Conservation (phyloP, 352 stramenopile genomes). For the Thalassiosira ordinaria region DNA sequence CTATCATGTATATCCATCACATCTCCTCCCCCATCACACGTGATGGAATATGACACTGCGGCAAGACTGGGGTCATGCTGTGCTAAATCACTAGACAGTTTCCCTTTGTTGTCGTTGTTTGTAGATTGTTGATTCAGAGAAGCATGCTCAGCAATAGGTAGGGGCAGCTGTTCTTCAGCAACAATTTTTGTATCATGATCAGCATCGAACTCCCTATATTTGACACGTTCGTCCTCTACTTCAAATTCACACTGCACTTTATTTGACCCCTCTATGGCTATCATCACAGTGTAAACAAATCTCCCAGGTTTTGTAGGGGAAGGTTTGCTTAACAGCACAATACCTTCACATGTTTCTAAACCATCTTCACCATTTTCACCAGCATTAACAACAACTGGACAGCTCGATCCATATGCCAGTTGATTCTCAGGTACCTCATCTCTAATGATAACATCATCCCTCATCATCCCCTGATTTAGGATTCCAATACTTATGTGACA, state of each 20-base stretch:
- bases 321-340: slow-evolving; percentile 17
- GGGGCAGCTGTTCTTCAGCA: background rate
- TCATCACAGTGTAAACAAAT: slow-evolving; percentile 42
- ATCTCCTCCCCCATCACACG: no score
- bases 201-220: slow-evolving; percentile 23
- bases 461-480: no score
- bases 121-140: background rate
- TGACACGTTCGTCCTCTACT: slow-evolving; percentile 22
- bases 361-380: background rate
- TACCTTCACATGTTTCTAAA: slow-evolving; percentile 2
- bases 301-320: slow-evolving; percentile 15
- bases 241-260: slow-evolving; percentile 25
- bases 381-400: slow-evolving; percentile 33
- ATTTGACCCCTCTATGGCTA: slow-evolving; percentile 18
- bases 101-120: slow-evolving; percentile 5
- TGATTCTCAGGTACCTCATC: slow-evolving; percentile 31
- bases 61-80: no score
- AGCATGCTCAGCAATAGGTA: background rate
- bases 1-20: no score
- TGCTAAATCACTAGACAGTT: no score
- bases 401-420: slow-evolving; percentile 28
- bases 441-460: no score
- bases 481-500: no score
- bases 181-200: background rate
- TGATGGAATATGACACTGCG: no score